Percentiles rank a stretch among this genome's conserved stretches.
phyloP scores from a whole-genome alignment of 2,329 filamentous ascomycete genomes.

The Colletotrichum graminicola region DNA sequence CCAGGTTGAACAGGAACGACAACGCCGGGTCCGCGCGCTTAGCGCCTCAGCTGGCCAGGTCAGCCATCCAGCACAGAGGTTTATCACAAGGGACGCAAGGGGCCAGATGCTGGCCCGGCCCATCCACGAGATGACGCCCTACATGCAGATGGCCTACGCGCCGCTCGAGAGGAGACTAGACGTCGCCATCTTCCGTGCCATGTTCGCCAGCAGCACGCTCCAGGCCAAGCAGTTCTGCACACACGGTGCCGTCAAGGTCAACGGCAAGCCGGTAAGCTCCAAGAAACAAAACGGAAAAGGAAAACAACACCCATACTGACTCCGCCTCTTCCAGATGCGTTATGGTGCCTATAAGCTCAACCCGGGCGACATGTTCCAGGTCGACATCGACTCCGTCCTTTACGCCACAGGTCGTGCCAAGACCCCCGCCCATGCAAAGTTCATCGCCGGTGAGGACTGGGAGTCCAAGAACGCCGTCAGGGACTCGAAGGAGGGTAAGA shows the following conservation, averaged over 20 bases:
- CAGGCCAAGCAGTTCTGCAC: slow-evolving; percentile 96
- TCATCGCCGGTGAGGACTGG: slow-evolving; percentile 43
- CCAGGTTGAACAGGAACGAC: slow-evolving; percentile 38
- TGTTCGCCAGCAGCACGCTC: slow-evolving; percentile 93
- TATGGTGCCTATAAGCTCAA: slow-evolving; percentile 95
- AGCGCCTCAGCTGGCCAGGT: too few relatives aligned
- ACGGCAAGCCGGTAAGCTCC: slow-evolving; percentile 85
- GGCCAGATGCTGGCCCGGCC: slow-evolving; percentile 49
- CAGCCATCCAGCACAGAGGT: background rate
- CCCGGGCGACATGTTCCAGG: slow-evolving; percentile 98
- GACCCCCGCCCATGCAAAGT: slow-evolving; percentile 48
- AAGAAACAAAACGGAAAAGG: too few relatives aligned
- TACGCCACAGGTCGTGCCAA: slow-evolving; percentile 86
- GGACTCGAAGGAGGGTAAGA: slow-evolving; percentile 49
- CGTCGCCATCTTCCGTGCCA: slow-evolving; percentile 90
- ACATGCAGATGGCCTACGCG: slow-evolving; percentile 96
- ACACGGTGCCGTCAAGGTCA: slow-evolving; percentile 94
- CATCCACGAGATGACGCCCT: slow-evolving; percentile 74
- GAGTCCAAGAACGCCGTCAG: slow-evolving; percentile 48
- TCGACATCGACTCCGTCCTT: slow-evolving; percentile 89
- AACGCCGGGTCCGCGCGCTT: background rate
- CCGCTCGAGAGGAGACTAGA: slow-evolving; percentile 92
- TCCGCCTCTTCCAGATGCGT: slow-evolving; percentile 74
- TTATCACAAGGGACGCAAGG: background rate
- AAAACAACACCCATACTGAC: background rate